phyloP scores from a whole-genome alignment of 2,329 filamentous ascomycete genomes.

The Ascochyta viciae-villosae region DNA sequence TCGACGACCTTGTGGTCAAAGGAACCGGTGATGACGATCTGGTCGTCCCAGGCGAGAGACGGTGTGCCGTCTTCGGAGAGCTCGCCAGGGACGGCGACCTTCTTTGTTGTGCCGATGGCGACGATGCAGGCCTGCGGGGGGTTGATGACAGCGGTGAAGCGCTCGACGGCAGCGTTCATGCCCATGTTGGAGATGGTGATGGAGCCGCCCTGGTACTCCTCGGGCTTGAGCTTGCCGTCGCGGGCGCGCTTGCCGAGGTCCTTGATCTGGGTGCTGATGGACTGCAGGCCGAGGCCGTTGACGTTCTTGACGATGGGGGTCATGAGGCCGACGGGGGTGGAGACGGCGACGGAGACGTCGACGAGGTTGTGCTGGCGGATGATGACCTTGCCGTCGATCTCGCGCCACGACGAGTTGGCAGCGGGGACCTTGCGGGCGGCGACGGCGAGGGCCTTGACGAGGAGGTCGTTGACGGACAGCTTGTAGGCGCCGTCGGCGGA shows the following conservation, averaged over 20 bases:
- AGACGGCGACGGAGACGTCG: constrained; percentile 94
- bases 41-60: constrained; percentile 87
- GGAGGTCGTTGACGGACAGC: constrained; percentile 99
- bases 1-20: constrained; percentile 99
- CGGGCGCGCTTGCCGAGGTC: constrained; percentile 95
- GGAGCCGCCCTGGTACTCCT: constrained; percentile 98
- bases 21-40: constrained; percentile 92
- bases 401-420: constrained; percentile 92
- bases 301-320: constrained; percentile 95
- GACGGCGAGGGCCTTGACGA: constrained; percentile 92
- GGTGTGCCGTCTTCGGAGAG: constrained; percentile 76
- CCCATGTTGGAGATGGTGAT: constrained; percentile 99
- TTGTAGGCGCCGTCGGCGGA: constrained; percentile 93
- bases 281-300: constrained; percentile 82
- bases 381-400: constrained; percentile 74
- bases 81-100: constrained; percentile 89
- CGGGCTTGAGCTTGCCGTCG: constrained; percentile 98
- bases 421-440: constrained; percentile 93
- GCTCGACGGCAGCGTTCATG: constrained; percentile 96
- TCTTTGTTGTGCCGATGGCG: constrained; percentile 91
- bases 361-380: constrained; percentile 94
- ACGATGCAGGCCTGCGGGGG: constrained; percentile 95
- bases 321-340: constrained; percentile 92
- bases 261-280: constrained; percentile 90
- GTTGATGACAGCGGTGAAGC: constrained; percentile 99